phyloP scores from a whole-genome alignment of 192 early-diverging fungal species.

The Umbelopsis isabellina region DNA sequence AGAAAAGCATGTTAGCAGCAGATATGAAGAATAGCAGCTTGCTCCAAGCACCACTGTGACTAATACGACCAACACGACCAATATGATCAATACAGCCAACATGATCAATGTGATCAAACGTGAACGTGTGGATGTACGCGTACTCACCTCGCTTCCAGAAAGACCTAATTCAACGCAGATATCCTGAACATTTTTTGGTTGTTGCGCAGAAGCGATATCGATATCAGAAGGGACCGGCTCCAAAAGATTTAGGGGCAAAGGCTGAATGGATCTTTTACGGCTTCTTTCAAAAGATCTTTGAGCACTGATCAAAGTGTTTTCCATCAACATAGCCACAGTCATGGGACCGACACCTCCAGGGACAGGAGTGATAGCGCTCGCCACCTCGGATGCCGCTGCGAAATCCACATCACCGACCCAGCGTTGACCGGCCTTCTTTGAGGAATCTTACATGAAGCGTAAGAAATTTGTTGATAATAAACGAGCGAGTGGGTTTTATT shows the following conservation, averaged over 20 bases:
- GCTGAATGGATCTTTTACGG: conserved; percentile 52
- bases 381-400: conserved; percentile 63
- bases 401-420: conserved; percentile 96
- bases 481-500: not conserved
- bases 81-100: too few relatives aligned
- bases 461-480: not conserved
- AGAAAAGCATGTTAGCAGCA: not conserved
- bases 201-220: conserved; percentile 89
- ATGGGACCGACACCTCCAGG: conserved; percentile 98
- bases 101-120: too few relatives aligned
- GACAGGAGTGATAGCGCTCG: conserved; percentile 88
- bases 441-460: conserved; percentile 53
- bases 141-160: conserved; percentile 59
- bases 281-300: conserved; percentile 66
- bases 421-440: conserved; percentile 88
- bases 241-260: conserved; percentile 66
- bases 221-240: conserved; percentile 93
- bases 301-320: conserved; percentile 83
- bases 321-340: conserved; percentile 96
- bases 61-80: too few relatives aligned
- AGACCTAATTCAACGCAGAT: conserved; percentile 89
- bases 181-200: conserved; percentile 79
- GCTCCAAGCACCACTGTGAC: too few relatives aligned
- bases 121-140: not conserved
- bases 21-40: too few relatives aligned